Conservation (phyloP, 495 filamentous ascomycete species). For the Tuber melanosporum region DNA sequence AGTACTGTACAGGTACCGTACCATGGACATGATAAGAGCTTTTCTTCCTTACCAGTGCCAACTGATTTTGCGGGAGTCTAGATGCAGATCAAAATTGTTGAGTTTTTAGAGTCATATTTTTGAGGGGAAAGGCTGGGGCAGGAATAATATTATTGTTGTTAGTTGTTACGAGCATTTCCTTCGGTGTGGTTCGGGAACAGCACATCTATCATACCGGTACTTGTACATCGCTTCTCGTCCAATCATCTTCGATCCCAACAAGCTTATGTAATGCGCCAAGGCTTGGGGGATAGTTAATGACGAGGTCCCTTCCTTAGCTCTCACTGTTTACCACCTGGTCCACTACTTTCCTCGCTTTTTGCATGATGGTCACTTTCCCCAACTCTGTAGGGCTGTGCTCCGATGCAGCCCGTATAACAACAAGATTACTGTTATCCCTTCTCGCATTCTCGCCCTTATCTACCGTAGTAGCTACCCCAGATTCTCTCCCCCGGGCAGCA, state of each 20-base stretch:
- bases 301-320: constrained; percentile 24
- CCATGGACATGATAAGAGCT: no score
- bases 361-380: constrained; percentile 15
- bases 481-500: constrained; percentile 25
- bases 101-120: background rate
- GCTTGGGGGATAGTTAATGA: constrained; percentile 13
- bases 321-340: constrained; percentile 2
- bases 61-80: no score
- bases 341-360: constrained; percentile 14
- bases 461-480: constrained; percentile 31
- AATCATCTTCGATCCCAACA: background rate
- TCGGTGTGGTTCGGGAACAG: background rate
- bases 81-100: background rate
- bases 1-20: no score
- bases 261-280: constrained; percentile 35
- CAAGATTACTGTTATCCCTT: constrained; percentile 56
- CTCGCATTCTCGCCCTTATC: constrained; percentile 51
- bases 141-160: background rate
- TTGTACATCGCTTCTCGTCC: background rate
- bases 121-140: background rate
- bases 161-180: background rate
- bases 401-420: constrained; percentile 54
- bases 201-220: background rate
- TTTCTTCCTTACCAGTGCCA: no score
- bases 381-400: constrained; percentile 22